These are phyloP conservation scores for Apophysomyces variabilis DNA, from an alignment of 371 early-diverging fungal genomes.

Conservation along the genomic window DNA sequence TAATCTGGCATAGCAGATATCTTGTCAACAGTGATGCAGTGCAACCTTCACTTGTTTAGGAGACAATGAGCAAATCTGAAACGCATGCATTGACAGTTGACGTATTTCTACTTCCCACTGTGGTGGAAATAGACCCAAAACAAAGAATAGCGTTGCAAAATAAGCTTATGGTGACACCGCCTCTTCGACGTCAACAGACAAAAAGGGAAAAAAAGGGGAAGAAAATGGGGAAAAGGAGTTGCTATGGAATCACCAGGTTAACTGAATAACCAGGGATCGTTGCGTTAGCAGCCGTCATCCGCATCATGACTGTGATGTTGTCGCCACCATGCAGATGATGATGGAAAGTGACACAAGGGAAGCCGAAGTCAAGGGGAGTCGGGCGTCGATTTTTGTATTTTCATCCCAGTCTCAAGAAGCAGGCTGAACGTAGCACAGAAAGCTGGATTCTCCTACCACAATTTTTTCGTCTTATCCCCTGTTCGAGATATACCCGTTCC, in stretches of 20 bases:
- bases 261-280: background rate
- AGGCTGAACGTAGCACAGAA: constrained; percentile 9
- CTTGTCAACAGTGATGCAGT: no score
- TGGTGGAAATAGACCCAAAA: no score
- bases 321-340: background rate
- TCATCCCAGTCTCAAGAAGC: constrained; percentile 12
- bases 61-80: no score
- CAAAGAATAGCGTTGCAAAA: no score
- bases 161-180: no score
- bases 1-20: no score
- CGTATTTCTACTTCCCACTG: no score
- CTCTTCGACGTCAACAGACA: background rate
- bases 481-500: constrained; percentile 11
- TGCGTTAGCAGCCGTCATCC: background rate
- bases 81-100: no score
- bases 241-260: no score
- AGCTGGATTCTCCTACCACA: constrained; percentile 14
- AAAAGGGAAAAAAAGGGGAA: background rate
- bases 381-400: constrained; percentile 2
- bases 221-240: background rate
- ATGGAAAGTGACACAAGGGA: constrained; percentile 1
- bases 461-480: constrained; percentile 7
- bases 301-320: background rate
- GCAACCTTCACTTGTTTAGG: no score
- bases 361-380: background rate